Percentiles rank a stretch among this genome's conserved stretches.
Conservation (phyloP, 2,329 filamentous ascomycete species). For the Penicillium fuscoglaucum region DNA sequence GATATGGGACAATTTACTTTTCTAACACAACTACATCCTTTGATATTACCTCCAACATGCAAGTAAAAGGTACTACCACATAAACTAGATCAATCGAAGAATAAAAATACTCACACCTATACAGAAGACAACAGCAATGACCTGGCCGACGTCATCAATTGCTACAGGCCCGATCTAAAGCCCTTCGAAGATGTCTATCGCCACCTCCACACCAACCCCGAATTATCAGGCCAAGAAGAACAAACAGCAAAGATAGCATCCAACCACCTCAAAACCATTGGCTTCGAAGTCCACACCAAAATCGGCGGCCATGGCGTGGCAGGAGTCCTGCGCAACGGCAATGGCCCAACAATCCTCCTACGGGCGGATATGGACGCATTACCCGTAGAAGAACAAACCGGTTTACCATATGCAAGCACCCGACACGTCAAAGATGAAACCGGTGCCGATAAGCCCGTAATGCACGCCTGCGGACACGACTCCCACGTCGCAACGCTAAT, state of each 20-base stretch:
- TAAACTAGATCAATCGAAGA: not conserved
- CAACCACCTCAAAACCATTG: conserved; percentile 40
- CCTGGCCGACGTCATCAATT: conserved; percentile 27
- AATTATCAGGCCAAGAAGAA: conserved; percentile 57
- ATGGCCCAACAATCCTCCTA: conserved; percentile 57
- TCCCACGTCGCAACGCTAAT: conserved; percentile 63
- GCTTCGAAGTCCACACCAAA: conserved; percentile 48
- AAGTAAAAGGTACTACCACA: not conserved
- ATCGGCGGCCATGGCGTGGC: conserved; percentile 63
- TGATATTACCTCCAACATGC: not conserved
- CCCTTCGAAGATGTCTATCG: conserved; percentile 57
- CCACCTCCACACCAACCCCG: conserved; percentile 56
- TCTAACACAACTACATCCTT: not conserved
- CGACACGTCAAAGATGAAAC: conserved; percentile 46
- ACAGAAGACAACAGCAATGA: not conserved
- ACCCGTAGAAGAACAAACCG: conserved; percentile 58
- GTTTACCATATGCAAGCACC: conserved; percentile 57
- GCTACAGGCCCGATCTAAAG: conserved; percentile 45
- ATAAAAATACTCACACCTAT: not conserved
- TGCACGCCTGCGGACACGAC: conserved; percentile 71
- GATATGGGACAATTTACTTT: not conserved
- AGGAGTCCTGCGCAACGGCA: conserved; percentile 57
- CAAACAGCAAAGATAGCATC: conserved; percentile 52
- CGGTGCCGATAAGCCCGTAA: conserved; percentile 56
- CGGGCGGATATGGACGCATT: conserved; percentile 65